Evolutionary conservation across 441 rosid species (phyloP).

Genomic region (Iberis amara): DNA sequence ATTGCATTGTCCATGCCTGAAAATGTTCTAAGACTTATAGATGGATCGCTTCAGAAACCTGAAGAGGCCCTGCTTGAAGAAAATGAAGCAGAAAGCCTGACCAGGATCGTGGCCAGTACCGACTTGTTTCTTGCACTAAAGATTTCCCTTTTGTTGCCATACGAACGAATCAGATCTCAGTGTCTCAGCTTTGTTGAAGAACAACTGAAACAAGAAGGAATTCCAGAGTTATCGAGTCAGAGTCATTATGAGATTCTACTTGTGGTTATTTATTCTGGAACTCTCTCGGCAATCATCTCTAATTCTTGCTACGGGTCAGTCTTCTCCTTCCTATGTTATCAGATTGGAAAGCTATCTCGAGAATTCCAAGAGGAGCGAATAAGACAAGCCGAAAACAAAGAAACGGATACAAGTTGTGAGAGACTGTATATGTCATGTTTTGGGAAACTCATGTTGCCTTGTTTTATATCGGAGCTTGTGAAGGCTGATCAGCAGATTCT

Average conservation of each 20-base stretch:
- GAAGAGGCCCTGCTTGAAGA: constrained; percentile 53
- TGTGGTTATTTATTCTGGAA: constrained; percentile 58
- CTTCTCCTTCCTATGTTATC: constrained; percentile 66
- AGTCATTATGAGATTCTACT: constrained; percentile 53
- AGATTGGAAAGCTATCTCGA: constrained; percentile 70
- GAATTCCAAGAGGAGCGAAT: constrained; percentile 55
- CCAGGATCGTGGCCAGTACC: constrained; percentile 25
- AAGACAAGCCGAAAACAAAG: constrained; percentile 28
- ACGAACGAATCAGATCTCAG: constrained; percentile 44
- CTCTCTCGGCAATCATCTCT: constrained; percentile 45
- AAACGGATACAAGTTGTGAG: constrained; percentile 19
- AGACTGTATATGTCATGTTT: constrained; percentile 36
- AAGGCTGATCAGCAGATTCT: constrained; percentile 66
- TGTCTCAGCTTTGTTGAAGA: constrained; percentile 58
- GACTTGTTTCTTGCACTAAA: constrained; percentile 56
- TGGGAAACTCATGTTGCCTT: constrained; percentile 58
- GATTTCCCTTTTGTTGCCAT: constrained; percentile 68
- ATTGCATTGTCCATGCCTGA: constrained; percentile 33
- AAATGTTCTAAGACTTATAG: constrained; percentile 53
- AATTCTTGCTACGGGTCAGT: constrained; percentile 42
- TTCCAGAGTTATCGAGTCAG: constrained; percentile 36
- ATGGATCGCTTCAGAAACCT: constrained; percentile 51
- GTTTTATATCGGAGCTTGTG: constrained; percentile 65
- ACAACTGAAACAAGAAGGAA: constrained; percentile 55
- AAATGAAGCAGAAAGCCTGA: constrained; percentile 50